A percentile compares a stretch with the other conserved stretches of the same genome.
Evolutionary conservation across 768 basidiomycete genomes (phyloP).

Genomic region (Tubosaeta brunneosetosa): DNA sequence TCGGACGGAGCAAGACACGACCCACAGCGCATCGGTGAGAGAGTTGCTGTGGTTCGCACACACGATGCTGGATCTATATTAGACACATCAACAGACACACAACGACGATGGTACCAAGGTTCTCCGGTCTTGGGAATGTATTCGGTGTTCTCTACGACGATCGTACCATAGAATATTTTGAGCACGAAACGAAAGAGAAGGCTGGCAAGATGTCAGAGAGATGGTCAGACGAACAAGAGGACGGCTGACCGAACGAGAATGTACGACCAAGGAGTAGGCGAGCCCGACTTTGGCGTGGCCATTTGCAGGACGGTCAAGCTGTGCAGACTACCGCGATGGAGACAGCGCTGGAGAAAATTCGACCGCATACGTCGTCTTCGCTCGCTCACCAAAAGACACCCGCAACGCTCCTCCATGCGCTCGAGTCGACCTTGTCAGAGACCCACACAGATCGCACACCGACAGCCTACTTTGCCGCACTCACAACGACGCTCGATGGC

Average conservation of each 20-base stretch:
- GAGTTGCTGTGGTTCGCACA: conserved; percentile 87
- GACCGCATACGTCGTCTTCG: conserved; percentile 76
- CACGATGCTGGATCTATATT: conserved; percentile 54
- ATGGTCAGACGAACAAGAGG: background rate
- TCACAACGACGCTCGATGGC: conserved; percentile 79
- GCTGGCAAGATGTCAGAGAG: conserved; percentile 31
- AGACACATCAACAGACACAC: background rate
- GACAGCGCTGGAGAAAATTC: conserved; percentile 72
- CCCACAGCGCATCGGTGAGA: conserved; percentile 81
- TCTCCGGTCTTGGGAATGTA: conserved; percentile 66
- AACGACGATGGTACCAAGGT: conserved; percentile 66
- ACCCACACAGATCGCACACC: conserved; percentile 63
- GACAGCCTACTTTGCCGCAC: conserved; percentile 93
- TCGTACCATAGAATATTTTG: conserved; percentile 87
- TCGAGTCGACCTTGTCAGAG: conserved; percentile 77
- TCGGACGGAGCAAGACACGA: background rate
- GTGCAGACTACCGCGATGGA: conserved; percentile 42
- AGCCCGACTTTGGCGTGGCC: conserved; percentile 33
- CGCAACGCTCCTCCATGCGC: conserved; percentile 75
- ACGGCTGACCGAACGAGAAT: conserved; percentile 55
- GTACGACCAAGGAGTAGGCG: conserved; percentile 60
- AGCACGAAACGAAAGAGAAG: conserved; percentile 76
- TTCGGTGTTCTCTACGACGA: conserved; percentile 76
- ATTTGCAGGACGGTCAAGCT: conserved; percentile 1
- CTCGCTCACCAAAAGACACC: conserved; percentile 88